phyloP scores from a whole-genome alignment of 2,329 filamentous ascomycete genomes.

The Pyricularia pennisetigena region DNA sequence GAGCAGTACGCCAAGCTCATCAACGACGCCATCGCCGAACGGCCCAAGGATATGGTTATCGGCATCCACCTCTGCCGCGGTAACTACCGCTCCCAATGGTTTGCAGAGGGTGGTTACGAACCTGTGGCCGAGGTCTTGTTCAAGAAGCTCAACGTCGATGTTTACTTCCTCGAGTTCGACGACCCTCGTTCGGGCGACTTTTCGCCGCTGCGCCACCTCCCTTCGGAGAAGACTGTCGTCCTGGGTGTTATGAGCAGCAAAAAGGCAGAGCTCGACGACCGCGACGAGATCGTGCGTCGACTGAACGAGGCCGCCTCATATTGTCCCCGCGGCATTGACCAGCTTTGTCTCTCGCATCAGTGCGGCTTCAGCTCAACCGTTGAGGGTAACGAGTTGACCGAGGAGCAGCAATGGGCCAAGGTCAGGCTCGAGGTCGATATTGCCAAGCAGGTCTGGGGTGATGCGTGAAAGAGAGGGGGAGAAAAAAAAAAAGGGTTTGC shows the following conservation, averaged over 20 bases:
- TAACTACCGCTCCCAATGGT: constrained; percentile 48
- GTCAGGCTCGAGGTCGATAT: constrained; percentile 43
- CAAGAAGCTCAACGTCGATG: constrained; percentile 44
- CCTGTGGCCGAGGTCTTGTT: constrained; percentile 47
- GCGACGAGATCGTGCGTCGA: constrained; percentile 25
- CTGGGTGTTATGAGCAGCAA: constrained; percentile 52
- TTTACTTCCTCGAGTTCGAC: constrained; percentile 51
- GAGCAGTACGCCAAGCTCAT: constrained; percentile 43
- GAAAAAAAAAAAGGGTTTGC: neutral
- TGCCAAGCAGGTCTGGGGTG: constrained; percentile 46
- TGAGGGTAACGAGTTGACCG: constrained; percentile 44
- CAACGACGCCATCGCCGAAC: constrained; percentile 41
- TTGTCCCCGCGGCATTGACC: constrained; percentile 40
- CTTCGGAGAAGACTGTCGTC: constrained; percentile 43
- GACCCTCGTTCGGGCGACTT: constrained; percentile 46
- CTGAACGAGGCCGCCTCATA: constrained; percentile 33
- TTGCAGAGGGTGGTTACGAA: constrained; percentile 48
- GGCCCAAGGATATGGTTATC: constrained; percentile 42
- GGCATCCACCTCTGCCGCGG: constrained; percentile 48
- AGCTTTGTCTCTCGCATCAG: constrained; percentile 47
- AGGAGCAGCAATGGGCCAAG: constrained; percentile 50
- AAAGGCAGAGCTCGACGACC: constrained; percentile 45
- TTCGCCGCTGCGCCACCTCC: constrained; percentile 40
- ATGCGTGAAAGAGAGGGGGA: constrained; percentile 13
- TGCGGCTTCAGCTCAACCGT: constrained; percentile 47